Conservation (phyloP, 371 early-diverging fungal species). For the Nematocida sp. region DNA sequence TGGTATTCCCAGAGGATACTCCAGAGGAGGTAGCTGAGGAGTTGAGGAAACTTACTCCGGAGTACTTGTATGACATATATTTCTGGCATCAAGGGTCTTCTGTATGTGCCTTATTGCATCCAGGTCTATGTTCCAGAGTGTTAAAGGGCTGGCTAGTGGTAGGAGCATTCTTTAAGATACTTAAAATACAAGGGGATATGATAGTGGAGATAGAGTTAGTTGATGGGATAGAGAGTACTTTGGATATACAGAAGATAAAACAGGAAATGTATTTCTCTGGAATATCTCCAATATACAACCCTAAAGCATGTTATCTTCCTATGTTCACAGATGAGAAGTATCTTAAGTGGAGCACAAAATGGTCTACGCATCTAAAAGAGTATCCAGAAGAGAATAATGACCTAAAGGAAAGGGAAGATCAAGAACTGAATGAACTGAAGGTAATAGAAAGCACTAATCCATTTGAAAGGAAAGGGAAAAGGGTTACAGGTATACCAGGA, state of each 20-base stretch:
- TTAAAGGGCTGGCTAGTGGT: conserved; percentile 40
- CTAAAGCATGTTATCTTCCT: conserved; percentile 24
- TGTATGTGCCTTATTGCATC: conserved; percentile 41
- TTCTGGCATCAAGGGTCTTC: background rate
- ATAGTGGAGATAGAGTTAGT: conserved; percentile 2
- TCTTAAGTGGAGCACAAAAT: conserved; percentile 28
- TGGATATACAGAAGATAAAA: conserved; percentile 9
- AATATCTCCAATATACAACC: conserved; percentile 22
- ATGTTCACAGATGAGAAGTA: conserved; percentile 34
- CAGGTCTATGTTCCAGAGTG: conserved; percentile 14
- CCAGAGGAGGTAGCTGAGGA: background rate
- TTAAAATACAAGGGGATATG: conserved; percentile 20
- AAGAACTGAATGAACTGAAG: background rate
- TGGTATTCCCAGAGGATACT: background rate
- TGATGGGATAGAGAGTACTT: background rate
- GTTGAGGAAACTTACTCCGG: background rate
- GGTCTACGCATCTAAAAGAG: conserved; percentile 16
- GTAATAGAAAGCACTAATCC: background rate
- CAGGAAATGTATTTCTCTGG: conserved; percentile 8
- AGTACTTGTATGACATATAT: conserved; percentile 26
- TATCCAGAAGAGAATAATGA: background rate
- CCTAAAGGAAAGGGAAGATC: background rate
- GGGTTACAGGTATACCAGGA: conserved; percentile 1
- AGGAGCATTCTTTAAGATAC: conserved; percentile 12
- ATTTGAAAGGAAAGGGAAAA: background rate